phyloP scores from a whole-genome alignment of 352 stramenopile species.

The Vaucheria bursata region DNA sequence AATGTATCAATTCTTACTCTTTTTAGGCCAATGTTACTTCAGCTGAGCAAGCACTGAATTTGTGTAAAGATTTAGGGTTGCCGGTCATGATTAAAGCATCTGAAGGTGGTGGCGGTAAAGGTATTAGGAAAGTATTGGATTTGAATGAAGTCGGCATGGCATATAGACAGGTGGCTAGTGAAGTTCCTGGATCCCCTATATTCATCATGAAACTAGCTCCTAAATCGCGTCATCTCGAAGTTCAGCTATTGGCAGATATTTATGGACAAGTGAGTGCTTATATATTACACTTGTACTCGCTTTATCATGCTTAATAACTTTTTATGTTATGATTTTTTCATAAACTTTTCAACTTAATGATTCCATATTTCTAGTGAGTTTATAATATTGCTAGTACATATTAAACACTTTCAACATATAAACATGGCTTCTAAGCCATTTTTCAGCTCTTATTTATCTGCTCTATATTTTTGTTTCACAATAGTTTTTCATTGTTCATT shows the following conservation, averaged over 20 bases:
- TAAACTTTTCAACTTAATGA: too few relatives aligned
- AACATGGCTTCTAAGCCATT: too few relatives aligned
- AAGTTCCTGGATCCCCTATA: slow-evolving; percentile 97
- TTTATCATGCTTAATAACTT: background rate
- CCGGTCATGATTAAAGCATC: slow-evolving; percentile 99
- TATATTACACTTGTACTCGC: slow-evolving; percentile 3
- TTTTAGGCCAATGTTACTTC: slow-evolving; percentile 73
- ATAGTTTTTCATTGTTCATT: too few relatives aligned
- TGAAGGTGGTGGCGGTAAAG: slow-evolving; percentile 97
- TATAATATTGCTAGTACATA: too few relatives aligned
- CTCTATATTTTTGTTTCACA: too few relatives aligned
- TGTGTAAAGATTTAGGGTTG: slow-evolving; percentile 89
- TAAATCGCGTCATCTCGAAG: slow-evolving; percentile 94
- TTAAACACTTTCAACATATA: too few relatives aligned
- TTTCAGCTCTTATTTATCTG: too few relatives aligned
- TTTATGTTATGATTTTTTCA: background rate
- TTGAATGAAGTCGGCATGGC: slow-evolving; percentile 77
- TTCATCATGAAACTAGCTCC: slow-evolving; percentile 98
- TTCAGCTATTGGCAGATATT: slow-evolving; percentile 96
- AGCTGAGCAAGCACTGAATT: slow-evolving; percentile 78
- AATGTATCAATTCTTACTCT: background rate
- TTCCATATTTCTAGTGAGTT: too few relatives aligned
- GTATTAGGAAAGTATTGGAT: slow-evolving; percentile 77
- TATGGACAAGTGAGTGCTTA: slow-evolving; percentile 73
- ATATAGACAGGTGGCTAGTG: slow-evolving; percentile 91